Percentiles rank a stretch among this genome's conserved stretches.
Conservation (phyloP, 768 basidiomycete species). For the Auriscalpium orientale region DNA sequence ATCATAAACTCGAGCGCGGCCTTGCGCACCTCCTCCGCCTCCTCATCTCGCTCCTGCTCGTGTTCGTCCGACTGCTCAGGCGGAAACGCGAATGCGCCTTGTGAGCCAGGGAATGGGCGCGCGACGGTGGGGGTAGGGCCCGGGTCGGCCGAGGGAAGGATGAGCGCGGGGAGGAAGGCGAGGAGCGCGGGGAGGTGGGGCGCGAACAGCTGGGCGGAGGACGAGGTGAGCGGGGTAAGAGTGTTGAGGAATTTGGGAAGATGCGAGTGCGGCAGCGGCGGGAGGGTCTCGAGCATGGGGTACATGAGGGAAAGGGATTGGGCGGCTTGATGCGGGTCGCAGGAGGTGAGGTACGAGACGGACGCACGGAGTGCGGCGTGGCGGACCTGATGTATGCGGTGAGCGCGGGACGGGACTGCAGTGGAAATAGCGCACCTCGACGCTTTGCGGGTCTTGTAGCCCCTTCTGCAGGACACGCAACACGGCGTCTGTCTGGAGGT, state of each 20-base stretch:
- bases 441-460: constrained; percentile 54
- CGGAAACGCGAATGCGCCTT: constrained; percentile 27
- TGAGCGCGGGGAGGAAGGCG: constrained; percentile 60
- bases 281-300: constrained; percentile 71
- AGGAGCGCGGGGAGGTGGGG: constrained; percentile 64
- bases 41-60: constrained; percentile 48
- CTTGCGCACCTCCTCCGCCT: constrained; percentile 60
- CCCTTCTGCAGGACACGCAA: constrained; percentile 60
- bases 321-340: constrained; percentile 52
- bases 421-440: constrained; percentile 42
- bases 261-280: constrained; percentile 43
- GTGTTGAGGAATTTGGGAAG: constrained; percentile 60
- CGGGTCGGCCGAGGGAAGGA: constrained; percentile 54
- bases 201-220: constrained; percentile 64
- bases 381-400: constrained; percentile 43
- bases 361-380: constrained; percentile 66
- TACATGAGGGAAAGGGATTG: constrained; percentile 55
- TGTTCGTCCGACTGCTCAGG: constrained; percentile 28
- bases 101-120: constrained; percentile 32
- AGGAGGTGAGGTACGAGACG: constrained; percentile 58
- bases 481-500: constrained; percentile 66
- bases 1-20: constrained; percentile 81
- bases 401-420: neutral
- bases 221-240: constrained; percentile 62
- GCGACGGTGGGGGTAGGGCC: constrained; percentile 47